Evolutionary conservation across 1,284 basidiomycete species (phyloP), one percentile per base, ranked within the genome.

Genomic region (Meira miltonrushii): DNA sequence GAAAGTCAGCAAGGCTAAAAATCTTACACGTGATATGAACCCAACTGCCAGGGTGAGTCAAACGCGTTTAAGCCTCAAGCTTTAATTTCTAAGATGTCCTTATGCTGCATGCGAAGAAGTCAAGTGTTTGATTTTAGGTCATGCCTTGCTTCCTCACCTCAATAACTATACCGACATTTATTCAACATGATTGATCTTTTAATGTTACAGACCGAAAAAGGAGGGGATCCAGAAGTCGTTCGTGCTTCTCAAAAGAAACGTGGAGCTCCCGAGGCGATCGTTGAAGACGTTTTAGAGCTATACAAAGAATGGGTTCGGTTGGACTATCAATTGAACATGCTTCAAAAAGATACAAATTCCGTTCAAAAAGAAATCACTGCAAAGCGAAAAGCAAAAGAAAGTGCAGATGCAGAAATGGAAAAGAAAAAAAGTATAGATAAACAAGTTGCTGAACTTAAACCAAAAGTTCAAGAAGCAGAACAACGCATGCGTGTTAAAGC

Each of bases 341-440:
- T 89, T 51, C 85, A 87, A 75, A 90, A 92, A 77, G 85, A 91
- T 69, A 85, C 90, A 59, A 97, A 97, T 75, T 85, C 85, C 11
- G 83, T 92, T 9, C 92, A 97, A 81, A 96, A 96, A 79, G 86
- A 94, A 79, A 96, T 98, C 76, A 88, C 86, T 3, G 83, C 85
- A 2, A 95, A 93, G 84, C 95, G 91, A 81, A 96, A 94, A 85
- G 90, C 71, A 28, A 97, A 97, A 81, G 86, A 96, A 79, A 83
- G 86, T 63, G 92, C 93, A 17, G 87, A 92, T 63, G 90, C 92
- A 46, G 84, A 93, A 37, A 85, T 93, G 12, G 85, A 85, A 2
- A 80, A 85, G 74, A 94, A 94, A 81, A 88, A 70, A 70, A 83
- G 83, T 28, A 82, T 94, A 48, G 91, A 93, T 77, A 83, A 85